These are phyloP conservation scores for Niebla homalea DNA, from an alignment of 495 filamentous ascomycete species.

Conservation along the genomic window DNA sequence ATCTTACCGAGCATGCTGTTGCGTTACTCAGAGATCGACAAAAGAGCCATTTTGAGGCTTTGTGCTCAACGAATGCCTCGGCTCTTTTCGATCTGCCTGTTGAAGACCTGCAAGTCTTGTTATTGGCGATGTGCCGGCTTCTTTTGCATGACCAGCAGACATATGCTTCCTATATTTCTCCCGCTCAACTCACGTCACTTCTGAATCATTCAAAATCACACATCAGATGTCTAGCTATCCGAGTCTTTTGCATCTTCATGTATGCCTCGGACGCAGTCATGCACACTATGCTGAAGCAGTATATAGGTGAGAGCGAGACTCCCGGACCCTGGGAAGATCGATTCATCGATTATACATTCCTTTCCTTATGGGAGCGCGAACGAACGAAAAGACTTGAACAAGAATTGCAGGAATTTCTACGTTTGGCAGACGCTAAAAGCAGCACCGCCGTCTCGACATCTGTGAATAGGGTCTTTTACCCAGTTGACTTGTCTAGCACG, in stretches of 20 bases:
- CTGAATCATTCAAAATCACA: slow-evolving; percentile 45
- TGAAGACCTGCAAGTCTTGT: slow-evolving; percentile 25
- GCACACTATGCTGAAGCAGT: slow-evolving; percentile 50
- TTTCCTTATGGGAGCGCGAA: slow-evolving; percentile 66
- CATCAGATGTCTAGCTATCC: slow-evolving; percentile 68
- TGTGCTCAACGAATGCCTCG: slow-evolving; percentile 28
- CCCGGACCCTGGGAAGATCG: slow-evolving; percentile 62
- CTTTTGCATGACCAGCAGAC: slow-evolving; percentile 55
- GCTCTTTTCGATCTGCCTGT: slow-evolving; percentile 27
- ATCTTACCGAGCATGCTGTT: slow-evolving; percentile 40
- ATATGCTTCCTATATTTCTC: slow-evolving; percentile 48
- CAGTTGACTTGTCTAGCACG: slow-evolving; percentile 33
- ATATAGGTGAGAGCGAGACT: slow-evolving; percentile 49
- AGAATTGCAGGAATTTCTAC: slow-evolving; percentile 20
- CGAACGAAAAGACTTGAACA: slow-evolving; percentile 29
- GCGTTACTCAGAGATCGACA: slow-evolving; percentile 1
- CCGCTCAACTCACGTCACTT: slow-evolving; percentile 51
- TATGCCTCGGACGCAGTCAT: slow-evolving; percentile 67
- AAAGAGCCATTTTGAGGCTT: slow-evolving; percentile 2
- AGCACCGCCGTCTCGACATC: background rate
- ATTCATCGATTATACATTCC: slow-evolving; percentile 68
- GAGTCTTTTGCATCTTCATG: slow-evolving; percentile 64
- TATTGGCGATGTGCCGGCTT: slow-evolving; percentile 65
- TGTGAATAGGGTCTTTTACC: slow-evolving; percentile 22
- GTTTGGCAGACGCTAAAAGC: background rate